Base-by-base conservation (phyloP, 192 early-diverging fungal species). In the Borealophlyctis nickersoniae region DNA sequence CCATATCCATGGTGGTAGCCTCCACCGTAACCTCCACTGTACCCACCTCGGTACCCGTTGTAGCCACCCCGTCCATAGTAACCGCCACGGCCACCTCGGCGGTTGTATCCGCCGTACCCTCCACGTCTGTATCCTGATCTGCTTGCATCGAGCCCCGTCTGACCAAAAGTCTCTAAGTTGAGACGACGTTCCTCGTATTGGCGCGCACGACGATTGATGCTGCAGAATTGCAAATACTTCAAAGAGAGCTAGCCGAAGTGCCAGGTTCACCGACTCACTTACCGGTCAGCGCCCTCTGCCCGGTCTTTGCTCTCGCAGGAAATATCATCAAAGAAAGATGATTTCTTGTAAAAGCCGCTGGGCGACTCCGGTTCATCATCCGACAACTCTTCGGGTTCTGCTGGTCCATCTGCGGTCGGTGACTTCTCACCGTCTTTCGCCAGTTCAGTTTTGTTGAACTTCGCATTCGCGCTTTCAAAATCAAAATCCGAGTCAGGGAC, bases 151-250 rank as follows among this genome's bases (percentile, higher is more conserved):
- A 60, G 35, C 19, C 69, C 73, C 29, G 61, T 63, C 74, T 96
- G 94, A 22, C 96, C 96, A 86, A 99, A 99, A 0, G 96, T 99
- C 72, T 96, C 95, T 73, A 95, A 75, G 73, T 99, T 99, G 70
- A 94, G 73, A 60, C 83, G 79, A 36, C 93, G 85, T 76, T 99
- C 96, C 70, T 93, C 89, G 32, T 88, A 84, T 71, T 86, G 82
- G 23, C 89, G 86, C 51, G 84, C 81, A 49, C 93, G 83, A 60
- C 92, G 85, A 22, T 70, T 73, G 4, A 36, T 48, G 9, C 74
- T 76, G 28, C 1, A 58, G 26, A 49, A 48, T 24, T 11, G 45
- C 45, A 13, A n/a, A n/a, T 11, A n/a, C 9, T 48, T 13, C n/a
- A n/a, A 52, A n/a, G 51, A 7, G 51, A n/a, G 19, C 28, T 3